Base-by-base conservation (phyloP, 306 rosid species). In the Glycine latifolia region DNA sequence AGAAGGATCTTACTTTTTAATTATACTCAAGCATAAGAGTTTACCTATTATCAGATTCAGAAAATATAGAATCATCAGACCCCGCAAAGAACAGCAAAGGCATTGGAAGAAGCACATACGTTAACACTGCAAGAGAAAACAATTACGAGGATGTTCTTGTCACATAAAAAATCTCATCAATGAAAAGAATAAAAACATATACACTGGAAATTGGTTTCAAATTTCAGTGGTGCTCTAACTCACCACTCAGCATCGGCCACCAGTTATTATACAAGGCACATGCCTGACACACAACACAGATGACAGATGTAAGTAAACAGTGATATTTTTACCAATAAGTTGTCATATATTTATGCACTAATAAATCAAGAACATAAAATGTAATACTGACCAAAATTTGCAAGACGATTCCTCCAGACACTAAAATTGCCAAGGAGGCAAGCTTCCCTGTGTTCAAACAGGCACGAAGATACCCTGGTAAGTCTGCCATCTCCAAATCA, bases 211-310 rank as follows among this genome's bases (percentile, higher is more conserved):
- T 5, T 4, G 35, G 15, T 83, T 62, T 75, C 74, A 47, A 37
- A 71, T 46, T 66, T n/a, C 39, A 73, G 10, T 2, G 15, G 49
- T 37, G 84, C 16, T 67, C 72, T 69, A 66, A 77, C 89, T 73
- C 81, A 95, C 99, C 94, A 75, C 89, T 88, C 63, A 95, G 89
- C 99, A 95, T 91, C n/a, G 99, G 97, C 99, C 99, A 95, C 99
- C 99, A 95, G 77, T 95, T 95, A 84, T 85, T 73, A 87, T 90
- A 93, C 90, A 95, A 81, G 66, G 97, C 97, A 79, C 99, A 95
- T 69, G 99, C 99, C 99, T 95, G 95, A 59, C 67, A 81, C 20
- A 26, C 16, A 60, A 89, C 54, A 79, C 63, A 71, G 11, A 86
- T 50, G 60, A 79, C 63, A 71, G 16, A 86, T 39, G 56, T 68